Evolutionary conservation across 2,329 filamentous ascomycete species (phyloP).

Genomic region (Clarireedia paspali): DNA sequence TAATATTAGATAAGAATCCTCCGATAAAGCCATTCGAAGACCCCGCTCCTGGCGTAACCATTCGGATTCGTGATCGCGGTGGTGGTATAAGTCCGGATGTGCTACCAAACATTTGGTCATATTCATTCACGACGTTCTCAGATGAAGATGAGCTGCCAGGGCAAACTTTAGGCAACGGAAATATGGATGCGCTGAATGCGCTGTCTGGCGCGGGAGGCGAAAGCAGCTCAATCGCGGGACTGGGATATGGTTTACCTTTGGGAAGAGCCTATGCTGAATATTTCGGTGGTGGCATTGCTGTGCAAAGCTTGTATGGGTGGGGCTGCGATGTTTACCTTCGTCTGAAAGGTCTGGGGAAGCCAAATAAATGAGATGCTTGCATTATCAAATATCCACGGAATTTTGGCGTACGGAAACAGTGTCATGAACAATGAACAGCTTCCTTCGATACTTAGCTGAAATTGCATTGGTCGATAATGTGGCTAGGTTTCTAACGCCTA

Average conservation of each 20-base stretch:
- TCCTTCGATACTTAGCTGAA: too few species aligned
- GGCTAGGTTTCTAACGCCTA: too few species aligned
- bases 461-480: too few species aligned
- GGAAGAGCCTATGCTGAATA: conserved; percentile 95
- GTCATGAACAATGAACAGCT: too few species aligned
- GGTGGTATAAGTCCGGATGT: conserved; percentile 85
- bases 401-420: too few species aligned
- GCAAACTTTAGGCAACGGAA: conserved; percentile 34
- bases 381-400: too few species aligned
- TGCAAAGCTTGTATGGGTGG: conserved; percentile 97
- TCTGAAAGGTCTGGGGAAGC: conserved; percentile 32
- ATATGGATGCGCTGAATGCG: conserved; percentile 63
- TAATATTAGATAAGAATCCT: conserved; percentile 9
- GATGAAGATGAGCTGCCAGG: conserved; percentile 42
- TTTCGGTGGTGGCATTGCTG: conserved; percentile 87
- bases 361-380: conserved; percentile 12
- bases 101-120: conserved; percentile 86
- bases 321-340: conserved; percentile 60
- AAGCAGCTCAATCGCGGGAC: conserved; percentile 77
- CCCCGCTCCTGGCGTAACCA: conserved; percentile 77
- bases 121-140: conserved; percentile 94
- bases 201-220: conserved; percentile 66
- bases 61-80: conserved; percentile 90
- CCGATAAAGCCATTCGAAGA: conserved; percentile 52
- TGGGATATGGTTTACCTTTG: conserved; percentile 87